phyloP scores from a whole-genome alignment of 148 eudicot species.

The Simmondsia chinensis region DNA sequence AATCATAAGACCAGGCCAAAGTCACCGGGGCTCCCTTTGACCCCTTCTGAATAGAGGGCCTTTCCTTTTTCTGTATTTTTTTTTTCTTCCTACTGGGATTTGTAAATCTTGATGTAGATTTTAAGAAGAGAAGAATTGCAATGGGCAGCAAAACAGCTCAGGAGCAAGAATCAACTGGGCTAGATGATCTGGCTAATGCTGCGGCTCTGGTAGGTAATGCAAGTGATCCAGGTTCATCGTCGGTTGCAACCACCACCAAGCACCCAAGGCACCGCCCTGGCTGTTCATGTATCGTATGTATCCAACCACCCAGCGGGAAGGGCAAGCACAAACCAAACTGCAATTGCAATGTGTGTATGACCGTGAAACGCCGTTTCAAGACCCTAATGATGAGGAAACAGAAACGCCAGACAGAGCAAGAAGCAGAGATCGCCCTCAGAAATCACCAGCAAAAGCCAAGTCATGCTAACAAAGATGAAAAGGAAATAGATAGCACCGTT shows the following conservation, averaged over 20 bases:
- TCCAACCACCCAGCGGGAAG: slow-evolving; percentile 75
- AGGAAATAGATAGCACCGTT: slow-evolving; percentile 23
- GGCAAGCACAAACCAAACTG: slow-evolving; percentile 75
- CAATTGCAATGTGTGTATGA: slow-evolving; percentile 63
- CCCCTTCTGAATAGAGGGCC: too few relatives aligned
- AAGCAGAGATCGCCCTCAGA: slow-evolving; percentile 48
- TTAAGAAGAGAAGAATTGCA: slow-evolving; percentile 35
- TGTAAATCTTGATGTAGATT: slow-evolving; percentile 23
- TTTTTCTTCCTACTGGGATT: slow-evolving; percentile 2
- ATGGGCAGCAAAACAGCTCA: slow-evolving; percentile 20
- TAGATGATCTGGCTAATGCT: slow-evolving; percentile 37
- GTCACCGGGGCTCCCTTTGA: too few relatives aligned
- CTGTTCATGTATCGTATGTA: slow-evolving; percentile 76
- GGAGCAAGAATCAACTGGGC: slow-evolving; percentile 40
- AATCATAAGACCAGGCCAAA: too few relatives aligned
- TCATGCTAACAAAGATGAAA: slow-evolving; percentile 23
- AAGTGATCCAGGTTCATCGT: slow-evolving; percentile 26
- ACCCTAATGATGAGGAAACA: slow-evolving; percentile 71
- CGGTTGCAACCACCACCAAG: slow-evolving; percentile 63
- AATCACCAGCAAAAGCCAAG: slow-evolving; percentile 20
- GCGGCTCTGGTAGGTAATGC: slow-evolving; percentile 29
- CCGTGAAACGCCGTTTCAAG: slow-evolving; percentile 73
- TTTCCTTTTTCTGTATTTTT: not conserved
- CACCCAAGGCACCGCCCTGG: slow-evolving; percentile 82
- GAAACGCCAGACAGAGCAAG: slow-evolving; percentile 56